Evolutionary conservation across 139 green algal species (phyloP), one percentile per base, ranked within the genome.

Genomic region (Eudorina sp.): DNA sequence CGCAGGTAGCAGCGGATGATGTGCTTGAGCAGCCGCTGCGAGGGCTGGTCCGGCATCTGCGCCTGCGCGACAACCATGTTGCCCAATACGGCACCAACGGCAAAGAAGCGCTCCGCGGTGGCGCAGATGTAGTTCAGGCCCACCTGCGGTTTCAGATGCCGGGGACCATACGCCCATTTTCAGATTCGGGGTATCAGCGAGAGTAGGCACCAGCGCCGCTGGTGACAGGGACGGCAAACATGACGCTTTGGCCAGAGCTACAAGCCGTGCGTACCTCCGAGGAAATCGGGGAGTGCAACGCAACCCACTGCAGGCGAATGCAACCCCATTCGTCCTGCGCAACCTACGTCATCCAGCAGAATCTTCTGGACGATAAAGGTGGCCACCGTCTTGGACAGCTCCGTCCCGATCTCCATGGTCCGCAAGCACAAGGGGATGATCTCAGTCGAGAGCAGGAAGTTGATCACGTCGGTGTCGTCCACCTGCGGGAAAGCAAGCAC

Each of bases 281-380:
- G n/a, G n/a, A n/a, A n/a, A n/a, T n/a, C n/a, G n/a, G n/a, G n/a
- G n/a, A n/a, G n/a, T n/a, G n/a, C n/a, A n/a, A n/a, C n/a, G n/a
- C n/a, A n/a, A n/a, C n/a, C n/a, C n/a, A n/a, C n/a, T n/a, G n/a
- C n/a, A n/a, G n/a, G n/a, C n/a, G n/a, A n/a, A n/a, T n/a, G n/a
- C n/a, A n/a, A n/a, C n/a, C n/a, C n/a, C n/a, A n/a, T n/a, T n/a
- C n/a, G n/a, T n/a, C n/a, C n/a, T n/a, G n/a, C n/a, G n/a, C n/a
- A 41, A 75, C 94, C 90, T 58, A 97, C 96, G 69, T 98, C 96
- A 83, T 99, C 98, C 14, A 98, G 91, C 79, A 99, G 92, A 53
- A 99, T 99, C 83, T 99, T 99, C 90, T 99, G 98, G 46, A 99
- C 97, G 70, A 99, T 99, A 91, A 99, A 99, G 29, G 98, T 99